phyloP scores from a whole-genome alignment of 148 eudicot species.

The Dianthus caryophyllus region DNA sequence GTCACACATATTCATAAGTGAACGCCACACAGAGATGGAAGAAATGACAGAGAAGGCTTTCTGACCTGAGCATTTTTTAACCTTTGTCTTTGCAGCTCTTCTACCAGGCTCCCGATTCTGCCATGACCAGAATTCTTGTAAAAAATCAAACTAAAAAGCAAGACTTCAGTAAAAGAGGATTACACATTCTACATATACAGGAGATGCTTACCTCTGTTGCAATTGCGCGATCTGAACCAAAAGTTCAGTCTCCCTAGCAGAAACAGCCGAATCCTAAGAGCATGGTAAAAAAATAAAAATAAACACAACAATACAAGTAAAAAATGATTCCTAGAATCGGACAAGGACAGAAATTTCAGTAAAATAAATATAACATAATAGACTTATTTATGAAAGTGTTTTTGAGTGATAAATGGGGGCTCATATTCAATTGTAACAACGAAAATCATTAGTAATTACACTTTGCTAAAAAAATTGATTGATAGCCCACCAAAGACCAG shows the following conservation, averaged over 20 bases:
- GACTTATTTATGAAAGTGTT: neutral
- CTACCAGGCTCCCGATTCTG: constrained; percentile 71
- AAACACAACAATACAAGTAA: neutral
- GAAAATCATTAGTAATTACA: neutral
- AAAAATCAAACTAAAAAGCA: neutral
- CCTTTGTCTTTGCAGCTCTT: constrained; percentile 59
- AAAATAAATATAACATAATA: neutral
- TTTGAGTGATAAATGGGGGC: no score
- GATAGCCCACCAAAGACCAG: no score
- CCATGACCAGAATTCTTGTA: constrained; percentile 11
- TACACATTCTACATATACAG: neutral
- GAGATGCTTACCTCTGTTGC: constrained; percentile 68
- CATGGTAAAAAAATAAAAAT: no score
- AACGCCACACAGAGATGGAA: no score
- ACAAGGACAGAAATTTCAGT: neutral
- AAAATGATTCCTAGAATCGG: neutral
- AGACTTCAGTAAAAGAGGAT: neutral
- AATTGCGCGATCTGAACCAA: constrained; percentile 61
- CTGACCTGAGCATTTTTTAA: constrained; percentile 60
- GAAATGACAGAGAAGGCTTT: no score
- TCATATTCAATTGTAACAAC: neutral
- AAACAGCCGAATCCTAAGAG: constrained; percentile 41
- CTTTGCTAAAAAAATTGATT: no score
- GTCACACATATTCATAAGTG: no score
- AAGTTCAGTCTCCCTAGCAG: constrained; percentile 69